These are phyloP conservation scores for Saxophila tyrrhenica DNA, from an alignment of 495 filamentous ascomycete genomes.

Conservation along the genomic window DNA sequence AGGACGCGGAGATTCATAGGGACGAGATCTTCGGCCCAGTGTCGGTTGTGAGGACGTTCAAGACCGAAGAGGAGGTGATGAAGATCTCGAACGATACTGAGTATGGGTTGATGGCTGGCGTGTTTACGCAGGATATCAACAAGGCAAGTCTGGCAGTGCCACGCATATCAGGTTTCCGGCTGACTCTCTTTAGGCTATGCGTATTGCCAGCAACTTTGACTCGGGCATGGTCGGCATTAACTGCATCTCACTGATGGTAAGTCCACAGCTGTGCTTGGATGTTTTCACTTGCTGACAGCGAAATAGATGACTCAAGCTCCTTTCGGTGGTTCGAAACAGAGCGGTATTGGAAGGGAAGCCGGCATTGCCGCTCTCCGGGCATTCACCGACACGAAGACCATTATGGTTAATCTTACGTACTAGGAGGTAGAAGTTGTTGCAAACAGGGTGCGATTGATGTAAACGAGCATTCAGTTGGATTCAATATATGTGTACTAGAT, in stretches of 20 bases:
- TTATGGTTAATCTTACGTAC: slow-evolving; percentile 31
- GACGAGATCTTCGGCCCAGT: slow-evolving; percentile 28
- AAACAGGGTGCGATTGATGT: too few species aligned
- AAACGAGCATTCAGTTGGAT: too few species aligned
- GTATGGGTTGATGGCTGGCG: slow-evolving; percentile 31
- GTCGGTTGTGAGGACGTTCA: slow-evolving; percentile 20
- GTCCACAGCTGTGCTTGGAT: slow-evolving; percentile 1
- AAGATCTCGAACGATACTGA: slow-evolving; percentile 21
- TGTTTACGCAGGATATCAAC: slow-evolving; percentile 34
- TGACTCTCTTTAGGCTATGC: slow-evolving; percentile 38
- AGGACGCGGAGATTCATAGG: slow-evolving; percentile 1
- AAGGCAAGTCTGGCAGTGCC: slow-evolving; percentile 2
- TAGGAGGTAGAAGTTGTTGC: background rate
- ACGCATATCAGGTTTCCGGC: slow-evolving; percentile 33
- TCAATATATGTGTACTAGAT: background rate
- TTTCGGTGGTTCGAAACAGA: slow-evolving; percentile 43
- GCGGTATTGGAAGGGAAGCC: slow-evolving; percentile 39
- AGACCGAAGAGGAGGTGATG: slow-evolving; percentile 23
- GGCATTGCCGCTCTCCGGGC: slow-evolving; percentile 32
- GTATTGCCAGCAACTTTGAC: slow-evolving; percentile 38
- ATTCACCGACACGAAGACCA: slow-evolving; percentile 37
- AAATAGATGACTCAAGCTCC: slow-evolving; percentile 29
- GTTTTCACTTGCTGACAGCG: background rate
- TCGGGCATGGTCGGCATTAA: slow-evolving; percentile 45
- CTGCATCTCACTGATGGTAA: slow-evolving; percentile 19